Conservation (phyloP, 1,284 basidiomycete species). For the Anthracocystis walkeri region DNA sequence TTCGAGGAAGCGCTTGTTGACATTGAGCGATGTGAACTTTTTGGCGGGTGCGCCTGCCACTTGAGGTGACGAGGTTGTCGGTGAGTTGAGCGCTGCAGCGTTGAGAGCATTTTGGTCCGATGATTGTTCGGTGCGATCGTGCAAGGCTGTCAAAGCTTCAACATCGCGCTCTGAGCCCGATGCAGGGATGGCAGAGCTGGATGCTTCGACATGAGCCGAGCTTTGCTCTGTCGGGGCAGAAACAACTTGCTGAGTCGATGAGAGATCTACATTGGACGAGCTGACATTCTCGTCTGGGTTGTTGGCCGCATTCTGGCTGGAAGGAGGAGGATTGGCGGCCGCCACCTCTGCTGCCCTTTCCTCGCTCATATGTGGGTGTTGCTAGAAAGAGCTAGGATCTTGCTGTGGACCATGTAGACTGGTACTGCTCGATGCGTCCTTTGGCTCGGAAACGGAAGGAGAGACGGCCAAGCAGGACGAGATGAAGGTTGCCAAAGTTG, state of each 20-base stretch:
- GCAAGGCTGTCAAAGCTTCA: conserved; percentile 37
- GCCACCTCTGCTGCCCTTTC: conserved; percentile 38
- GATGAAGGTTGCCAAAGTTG: not conserved
- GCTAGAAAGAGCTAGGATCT: not conserved
- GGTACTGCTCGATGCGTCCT: conserved; percentile 2
- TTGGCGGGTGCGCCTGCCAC: conserved; percentile 35
- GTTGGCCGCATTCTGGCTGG: conserved; percentile 14
- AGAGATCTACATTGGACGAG: not conserved
- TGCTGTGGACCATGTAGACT: conserved; percentile 17
- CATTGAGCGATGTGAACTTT: conserved; percentile 66
- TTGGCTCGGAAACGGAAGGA: not conserved
- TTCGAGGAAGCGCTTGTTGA: conserved; percentile 67
- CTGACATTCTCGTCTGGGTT: conserved; percentile 6
- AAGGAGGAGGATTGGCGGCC: conserved; percentile 27
- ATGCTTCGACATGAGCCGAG: not conserved
- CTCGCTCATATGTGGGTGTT: conserved; percentile 35
- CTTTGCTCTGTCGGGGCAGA: not conserved
- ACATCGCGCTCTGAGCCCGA: conserved; percentile 40
- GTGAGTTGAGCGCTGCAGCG: conserved; percentile 6
- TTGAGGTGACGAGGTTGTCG: conserved; percentile 21
- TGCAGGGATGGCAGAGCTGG: conserved; percentile 13
- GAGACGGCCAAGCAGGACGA: not conserved
- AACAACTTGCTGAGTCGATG: conserved; percentile 1
- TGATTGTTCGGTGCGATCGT: conserved; percentile 14
- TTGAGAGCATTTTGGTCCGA: conserved; percentile 4